Conservation (phyloP, 2,329 filamentous ascomycete genomes). For the Diplocarpon mali region DNA sequence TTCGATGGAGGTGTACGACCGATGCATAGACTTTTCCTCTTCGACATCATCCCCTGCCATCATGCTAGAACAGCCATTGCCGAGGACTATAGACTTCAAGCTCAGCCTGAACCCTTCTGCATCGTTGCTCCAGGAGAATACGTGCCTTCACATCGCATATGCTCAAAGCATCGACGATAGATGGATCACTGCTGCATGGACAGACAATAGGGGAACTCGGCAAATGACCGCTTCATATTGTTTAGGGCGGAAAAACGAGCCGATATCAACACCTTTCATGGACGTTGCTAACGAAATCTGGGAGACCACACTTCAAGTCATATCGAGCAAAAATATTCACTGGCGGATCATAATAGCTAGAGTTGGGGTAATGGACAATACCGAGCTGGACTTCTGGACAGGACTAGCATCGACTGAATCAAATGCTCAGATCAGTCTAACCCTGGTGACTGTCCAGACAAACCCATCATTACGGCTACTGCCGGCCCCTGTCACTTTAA, state of each 20-base stretch:
- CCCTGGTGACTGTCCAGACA: slow-evolving; percentile 54
- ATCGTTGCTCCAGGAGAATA: slow-evolving; percentile 67
- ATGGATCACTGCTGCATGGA: slow-evolving; percentile 76
- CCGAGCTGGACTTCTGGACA: slow-evolving; percentile 52
- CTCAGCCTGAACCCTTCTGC: slow-evolving; percentile 55
- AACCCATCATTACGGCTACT: slow-evolving; percentile 52
- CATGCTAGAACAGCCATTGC: slow-evolving; percentile 57
- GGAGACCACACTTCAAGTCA: slow-evolving; percentile 64
- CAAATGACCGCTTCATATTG: slow-evolving; percentile 67
- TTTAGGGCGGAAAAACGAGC: slow-evolving; percentile 46
- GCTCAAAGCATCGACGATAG: slow-evolving; percentile 62
- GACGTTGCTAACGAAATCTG: slow-evolving; percentile 68
- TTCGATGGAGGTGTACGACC: slow-evolving; percentile 67
- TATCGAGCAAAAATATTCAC: slow-evolving; percentile 57
- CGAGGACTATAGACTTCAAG: slow-evolving; percentile 66
- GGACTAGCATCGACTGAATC: slow-evolving; percentile 41
- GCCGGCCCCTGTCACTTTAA: slow-evolving; percentile 40
- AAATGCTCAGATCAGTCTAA: slow-evolving; percentile 40
- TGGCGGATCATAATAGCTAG: slow-evolving; percentile 72
- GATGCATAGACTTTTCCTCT: slow-evolving; percentile 50
- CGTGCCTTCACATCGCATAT: slow-evolving; percentile 71
- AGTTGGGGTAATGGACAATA: slow-evolving; percentile 54
- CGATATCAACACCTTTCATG: slow-evolving; percentile 40
- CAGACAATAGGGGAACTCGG: slow-evolving; percentile 62
- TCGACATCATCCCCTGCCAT: slow-evolving; percentile 58